Evolutionary conservation across 352 stramenopile genomes (phyloP), one percentile per base, ranked within the genome.

Genomic region (Pythium scleroteichum): DNA sequence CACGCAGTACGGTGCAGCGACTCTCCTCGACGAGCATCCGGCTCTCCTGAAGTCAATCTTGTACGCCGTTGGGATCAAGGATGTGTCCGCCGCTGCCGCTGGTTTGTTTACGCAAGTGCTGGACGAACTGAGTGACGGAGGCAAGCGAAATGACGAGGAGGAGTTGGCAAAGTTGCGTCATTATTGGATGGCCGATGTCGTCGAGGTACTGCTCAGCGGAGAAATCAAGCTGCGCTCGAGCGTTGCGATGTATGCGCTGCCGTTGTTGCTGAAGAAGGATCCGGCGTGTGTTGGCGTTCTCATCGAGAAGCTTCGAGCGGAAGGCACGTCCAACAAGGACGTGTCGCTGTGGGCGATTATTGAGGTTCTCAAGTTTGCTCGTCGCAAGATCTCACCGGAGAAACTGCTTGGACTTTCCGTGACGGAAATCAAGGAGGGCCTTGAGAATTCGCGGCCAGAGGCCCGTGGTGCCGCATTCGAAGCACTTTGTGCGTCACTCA

Each of bases 341-440:
- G 68, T 80, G 29, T 57, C 59, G 6, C 55, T 92, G 19, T 94
- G 85, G 85, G 79, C 81, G 32, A 76, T 90, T 46, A 69, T 94
- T 17, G 82, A 92, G 53, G 74, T 92, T 7, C 66, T 92, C 13
- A 94, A 94, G 65, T 84, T 85, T 68, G 85, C 85, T 13, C 78
- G 85, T 40, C 91, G 90, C 66, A 74, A 75, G 42, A 72, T 90
- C 52, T 47, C 80, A 19, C 75, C 76, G 10, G 79, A 88, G 42
- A 85, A 85, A 41, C 68, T 90, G 33, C 52, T 75, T 6, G 76
- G 73, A 0, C 41, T 92, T 1, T 82, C 79, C 19, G 66, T 77
- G 44, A 29, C 35, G 0, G 79, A 89, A 49, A 87, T 94, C 58
- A 60, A 82, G 49, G 55, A 70, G 2, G 85, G 81, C 0, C 71